These are phyloP conservation scores for Neurospora sp. DNA, from an alignment of 495 filamentous ascomycete species.

Conservation along the genomic window DNA sequence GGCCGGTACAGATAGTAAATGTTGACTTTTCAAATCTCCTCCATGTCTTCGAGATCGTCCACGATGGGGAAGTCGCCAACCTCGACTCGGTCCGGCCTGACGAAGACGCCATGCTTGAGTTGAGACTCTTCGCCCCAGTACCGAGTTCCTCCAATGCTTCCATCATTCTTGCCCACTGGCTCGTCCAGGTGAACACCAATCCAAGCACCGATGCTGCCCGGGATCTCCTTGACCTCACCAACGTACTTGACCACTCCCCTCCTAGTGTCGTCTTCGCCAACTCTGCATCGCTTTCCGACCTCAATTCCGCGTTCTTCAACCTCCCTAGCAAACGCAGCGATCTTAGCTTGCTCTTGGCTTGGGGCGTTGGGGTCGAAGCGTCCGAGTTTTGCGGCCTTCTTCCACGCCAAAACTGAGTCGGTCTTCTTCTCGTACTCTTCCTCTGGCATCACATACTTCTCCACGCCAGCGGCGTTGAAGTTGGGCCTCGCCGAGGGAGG, in stretches of 20 bases:
- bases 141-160: slow-evolving; percentile 61
- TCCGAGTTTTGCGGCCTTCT: slow-evolving; percentile 80
- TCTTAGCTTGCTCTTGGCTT: slow-evolving; percentile 56
- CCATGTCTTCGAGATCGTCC: slow-evolving; percentile 73
- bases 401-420: slow-evolving; percentile 88
- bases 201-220: slow-evolving; percentile 63
- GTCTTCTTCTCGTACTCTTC: slow-evolving; percentile 73
- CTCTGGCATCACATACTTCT: slow-evolving; percentile 75
- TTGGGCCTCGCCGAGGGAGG: slow-evolving; percentile 61
- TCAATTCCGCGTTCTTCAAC: slow-evolving; percentile 56
- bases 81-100: slow-evolving; percentile 82
- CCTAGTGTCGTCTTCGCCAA: slow-evolving; percentile 55
- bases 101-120: slow-evolving; percentile 71
- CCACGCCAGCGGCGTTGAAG: slow-evolving; percentile 68
- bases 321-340: slow-evolving; percentile 54
- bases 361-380: slow-evolving; percentile 86
- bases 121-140: slow-evolving; percentile 61
- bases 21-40: slow-evolving; percentile 56
- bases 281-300: slow-evolving; percentile 52
- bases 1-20: slow-evolving; percentile 2
- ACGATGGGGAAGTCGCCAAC: slow-evolving; percentile 74
- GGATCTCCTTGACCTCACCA: slow-evolving; percentile 74
- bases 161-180: slow-evolving; percentile 84
- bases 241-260: slow-evolving; percentile 79
- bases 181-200: slow-evolving; percentile 79